These are phyloP conservation scores for Dianthus caryophyllus DNA, from an alignment of 148 eudicot genomes.

Conservation along the genomic window DNA sequence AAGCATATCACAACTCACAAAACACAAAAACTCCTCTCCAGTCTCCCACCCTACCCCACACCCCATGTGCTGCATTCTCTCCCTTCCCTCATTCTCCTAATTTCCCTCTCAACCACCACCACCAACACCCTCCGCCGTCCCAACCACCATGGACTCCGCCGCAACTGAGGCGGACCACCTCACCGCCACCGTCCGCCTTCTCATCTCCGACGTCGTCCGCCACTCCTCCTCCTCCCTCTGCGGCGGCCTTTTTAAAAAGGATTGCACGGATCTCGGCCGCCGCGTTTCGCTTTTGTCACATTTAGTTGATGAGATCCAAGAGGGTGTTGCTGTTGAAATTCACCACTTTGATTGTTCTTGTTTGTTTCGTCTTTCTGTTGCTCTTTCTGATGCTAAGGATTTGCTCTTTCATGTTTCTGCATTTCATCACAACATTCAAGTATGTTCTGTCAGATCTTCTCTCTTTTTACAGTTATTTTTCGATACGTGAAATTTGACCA, in stretches of 20 bases:
- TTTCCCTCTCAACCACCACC: too few relatives aligned
- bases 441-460: slow-evolving; percentile 24
- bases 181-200: slow-evolving; percentile 35
- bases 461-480: not conserved
- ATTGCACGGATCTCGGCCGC: slow-evolving; percentile 66
- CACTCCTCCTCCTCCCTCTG: slow-evolving; percentile 39
- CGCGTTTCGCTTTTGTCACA: slow-evolving; percentile 61
- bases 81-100: too few relatives aligned
- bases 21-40: too few relatives aligned
- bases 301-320: slow-evolving; percentile 70
- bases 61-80: too few relatives aligned
- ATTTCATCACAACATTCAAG: slow-evolving; percentile 39
- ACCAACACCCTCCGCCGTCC: too few relatives aligned
- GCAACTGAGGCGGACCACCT: too few relatives aligned
- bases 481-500: too few relatives aligned
- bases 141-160: not conserved
- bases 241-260: slow-evolving; percentile 51
- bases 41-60: too few relatives aligned
- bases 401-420: slow-evolving; percentile 39
- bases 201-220: slow-evolving; percentile 38
- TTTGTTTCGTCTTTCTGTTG: slow-evolving; percentile 37
- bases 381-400: slow-evolving; percentile 45
- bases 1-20: too few relatives aligned
- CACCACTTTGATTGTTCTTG: not conserved
- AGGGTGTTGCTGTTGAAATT: too few relatives aligned